Base-by-base conservation (phyloP, 345 rosid genomes). In the Citrus inodora region DNA sequence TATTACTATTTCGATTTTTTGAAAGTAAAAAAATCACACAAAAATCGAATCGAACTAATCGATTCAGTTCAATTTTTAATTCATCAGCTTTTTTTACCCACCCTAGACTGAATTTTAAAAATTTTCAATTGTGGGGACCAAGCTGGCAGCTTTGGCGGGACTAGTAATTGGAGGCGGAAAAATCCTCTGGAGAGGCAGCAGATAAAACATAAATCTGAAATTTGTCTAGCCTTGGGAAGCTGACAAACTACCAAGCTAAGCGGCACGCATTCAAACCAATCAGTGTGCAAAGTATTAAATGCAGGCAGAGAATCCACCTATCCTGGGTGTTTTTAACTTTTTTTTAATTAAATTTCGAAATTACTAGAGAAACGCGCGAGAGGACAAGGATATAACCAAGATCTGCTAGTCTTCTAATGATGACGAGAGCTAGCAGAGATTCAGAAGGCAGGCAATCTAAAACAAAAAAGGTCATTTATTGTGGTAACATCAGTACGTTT, bases 221-320 rank as follows among this genome's bases (percentile, higher is more conserved):
- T 63, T 70, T 73, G 83, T 79, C 86, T 76, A 60, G 19, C 63
- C 24, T 68, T 21, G 75, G 42, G 75, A 74, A 75, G 73, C 68
- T 70, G 51, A 46, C 51, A 46, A 46, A 46, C 51, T 33, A 61
- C 48, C 67, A 67, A 77, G 33, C 37, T 19, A 65, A 64, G 68
- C 68, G 2, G 38, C 68, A 64, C 32, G 14, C 51, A 13, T 1
- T 3, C 51, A 0, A 11, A 55, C 35, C 65, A 58, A 6, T 65
- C 64, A 56, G 1, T 42, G 14, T 51, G 75, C 17, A 30, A 22
- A 65, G 64, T 61, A 66, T 70, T 74, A 32, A 69, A 75, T 62
- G 79, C 58, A 63, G 78, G 67, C 27, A 48, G 38, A 30, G 55
- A 24, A n/a, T 8, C 22, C 1, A 8, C 25, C 28, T 8, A 5